A percentile compares a stretch with the other conserved stretches of the same genome.
These are phyloP conservation scores for Metschnikowia matae DNA, from an alignment of 805 yeast genomes.

Conservation along the genomic window DNA sequence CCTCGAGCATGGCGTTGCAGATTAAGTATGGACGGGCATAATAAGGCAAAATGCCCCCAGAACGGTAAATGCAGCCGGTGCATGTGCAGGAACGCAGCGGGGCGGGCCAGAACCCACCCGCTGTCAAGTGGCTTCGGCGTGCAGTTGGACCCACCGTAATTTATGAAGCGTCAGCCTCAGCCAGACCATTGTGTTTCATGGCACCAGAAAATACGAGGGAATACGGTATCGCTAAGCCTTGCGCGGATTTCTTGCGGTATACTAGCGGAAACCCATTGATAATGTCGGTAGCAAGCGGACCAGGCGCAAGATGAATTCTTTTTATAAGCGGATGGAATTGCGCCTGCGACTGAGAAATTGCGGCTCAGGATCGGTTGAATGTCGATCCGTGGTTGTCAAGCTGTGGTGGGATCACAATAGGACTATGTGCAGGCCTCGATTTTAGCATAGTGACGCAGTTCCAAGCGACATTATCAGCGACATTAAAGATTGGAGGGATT, in stretches of 20 bases:
- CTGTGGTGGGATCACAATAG: no score
- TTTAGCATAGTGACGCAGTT: no score
- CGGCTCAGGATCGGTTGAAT: no score
- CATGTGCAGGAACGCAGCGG: background rate
- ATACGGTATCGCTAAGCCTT: background rate
- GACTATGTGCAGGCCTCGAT: no score
- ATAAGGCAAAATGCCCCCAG: background rate
- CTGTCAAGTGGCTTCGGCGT: background rate
- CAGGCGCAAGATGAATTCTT: background rate
- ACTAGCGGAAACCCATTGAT: no score
- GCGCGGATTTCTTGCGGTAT: background rate
- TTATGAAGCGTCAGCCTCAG: background rate
- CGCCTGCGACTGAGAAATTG: no score
- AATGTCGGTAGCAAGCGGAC: no score
- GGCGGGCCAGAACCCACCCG: background rate
- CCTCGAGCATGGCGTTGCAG: background rate
- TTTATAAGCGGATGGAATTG: no score
- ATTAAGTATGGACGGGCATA: background rate
- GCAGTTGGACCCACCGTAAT: background rate
- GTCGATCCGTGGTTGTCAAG: no score
- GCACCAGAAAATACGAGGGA: background rate
- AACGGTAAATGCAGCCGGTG: background rate
- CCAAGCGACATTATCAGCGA: no score
- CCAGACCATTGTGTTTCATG: background rate
- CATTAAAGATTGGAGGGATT: no score